Base-by-base conservation (phyloP, 2,329 filamentous ascomycete genomes). In the Leptographium procerum region DNA sequence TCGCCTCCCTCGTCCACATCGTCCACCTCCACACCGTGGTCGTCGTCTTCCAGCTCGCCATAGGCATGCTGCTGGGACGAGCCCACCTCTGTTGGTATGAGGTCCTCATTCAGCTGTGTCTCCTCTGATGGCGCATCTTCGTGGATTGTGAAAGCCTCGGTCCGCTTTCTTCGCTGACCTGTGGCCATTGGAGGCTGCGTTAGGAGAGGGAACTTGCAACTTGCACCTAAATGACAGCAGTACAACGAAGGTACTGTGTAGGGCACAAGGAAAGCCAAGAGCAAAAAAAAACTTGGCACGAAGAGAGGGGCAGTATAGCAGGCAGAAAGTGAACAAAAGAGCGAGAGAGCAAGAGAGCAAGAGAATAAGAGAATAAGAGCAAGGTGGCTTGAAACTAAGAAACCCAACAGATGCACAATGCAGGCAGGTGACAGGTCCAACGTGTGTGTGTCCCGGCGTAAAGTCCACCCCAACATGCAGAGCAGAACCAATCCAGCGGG, bases 91-190 rank as follows among this genome's bases (percentile, higher is more conserved):
- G 68, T 66, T 7, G 62, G 67, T 70, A 28, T 62, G 54, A 71
- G 70, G n/a, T 77, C 75, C 9, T 69, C 69, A 69, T 77, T 75
- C 72, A 79, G 72, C 62, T 77, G 73, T 1, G 77, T 77, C 55
- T 80, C 77, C 62, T 77, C 76, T 8, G 72, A 72, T 1, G 68
- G 67, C 10, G 67, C 70, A 70, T 80, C 78, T 61, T 79, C 74
- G 65, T 79, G 76, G 58, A 80, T 79, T 28, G 72, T 70, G 61
- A 80, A 79, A 16, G 69, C 65, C 26, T 75, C 70, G 31, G 69
- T 70, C 26, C 64, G 66, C n/a, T 63, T 65, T 59, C 65, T 70
- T 52, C 66, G 65, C 45, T 64, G 51, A 16, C 61, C 57, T 4
- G 63, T 45, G 1, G 62, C 58, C 63, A 65, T 64, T 28, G 57